These are phyloP conservation scores for Cadophora malorum DNA, from an alignment of 2,329 filamentous ascomycete genomes.

Conservation along the genomic window DNA sequence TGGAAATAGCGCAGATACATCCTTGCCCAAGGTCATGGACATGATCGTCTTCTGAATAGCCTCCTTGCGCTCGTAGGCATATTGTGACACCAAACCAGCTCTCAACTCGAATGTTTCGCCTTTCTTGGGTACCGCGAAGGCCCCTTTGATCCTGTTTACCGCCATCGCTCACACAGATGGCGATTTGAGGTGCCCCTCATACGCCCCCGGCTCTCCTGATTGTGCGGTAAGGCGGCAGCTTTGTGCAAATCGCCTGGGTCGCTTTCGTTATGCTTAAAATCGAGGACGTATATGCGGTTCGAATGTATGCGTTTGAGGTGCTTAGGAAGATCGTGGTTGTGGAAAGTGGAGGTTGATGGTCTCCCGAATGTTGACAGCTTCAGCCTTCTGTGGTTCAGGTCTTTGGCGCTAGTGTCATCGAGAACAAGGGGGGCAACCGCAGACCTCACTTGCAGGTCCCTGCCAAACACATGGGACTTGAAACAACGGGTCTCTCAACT, in stretches of 20 bases:
- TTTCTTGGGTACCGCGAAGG: conserved; percentile 91
- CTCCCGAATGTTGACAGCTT: conserved; percentile 28
- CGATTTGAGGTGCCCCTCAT: conserved; percentile 48
- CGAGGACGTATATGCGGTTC: not conserved
- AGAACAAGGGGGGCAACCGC: conserved; percentile 30
- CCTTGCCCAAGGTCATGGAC: conserved; percentile 99
- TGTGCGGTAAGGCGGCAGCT: conserved; percentile 36
- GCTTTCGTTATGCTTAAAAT: not conserved
- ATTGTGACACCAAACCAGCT: conserved; percentile 95
- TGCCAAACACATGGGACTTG: conserved; percentile 33
- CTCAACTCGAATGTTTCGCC: conserved; percentile 98
- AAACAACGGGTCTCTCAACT: conserved; percentile 30
- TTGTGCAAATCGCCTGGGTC: conserved; percentile 28
- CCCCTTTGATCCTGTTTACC: conserved; percentile 93
- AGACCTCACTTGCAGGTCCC: conserved; percentile 31
- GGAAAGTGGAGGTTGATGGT: conserved; percentile 21
- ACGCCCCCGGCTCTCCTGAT: conserved; percentile 39
- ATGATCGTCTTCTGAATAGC: conserved; percentile 99
- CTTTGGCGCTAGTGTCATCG: conserved; percentile 28
- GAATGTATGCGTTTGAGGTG: conserved; percentile 20
- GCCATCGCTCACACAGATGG: conserved; percentile 69
- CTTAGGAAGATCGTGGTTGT: conserved; percentile 23
- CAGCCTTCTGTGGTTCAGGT: conserved; percentile 33
- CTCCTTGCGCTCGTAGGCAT: conserved; percentile 99
- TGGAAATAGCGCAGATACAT: conserved; percentile 95